Evolutionary conservation across 768 basidiomycete genomes (phyloP).

Genomic region (Auricularia sp.): DNA sequence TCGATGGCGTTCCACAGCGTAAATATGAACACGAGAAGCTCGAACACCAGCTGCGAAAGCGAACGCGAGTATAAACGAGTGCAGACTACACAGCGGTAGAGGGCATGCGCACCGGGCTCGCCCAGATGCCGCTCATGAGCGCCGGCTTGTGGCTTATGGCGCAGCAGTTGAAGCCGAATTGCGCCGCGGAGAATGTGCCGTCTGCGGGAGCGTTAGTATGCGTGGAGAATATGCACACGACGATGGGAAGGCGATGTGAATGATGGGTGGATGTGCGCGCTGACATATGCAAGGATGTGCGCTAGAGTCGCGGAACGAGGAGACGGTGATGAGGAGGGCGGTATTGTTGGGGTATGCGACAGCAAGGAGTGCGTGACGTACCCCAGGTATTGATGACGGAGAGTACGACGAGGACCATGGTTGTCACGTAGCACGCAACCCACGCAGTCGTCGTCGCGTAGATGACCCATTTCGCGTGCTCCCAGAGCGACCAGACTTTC

Average conservation of each 20-base stretch:
- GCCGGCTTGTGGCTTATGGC: neutral
- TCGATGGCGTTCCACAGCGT: conserved; percentile 26
- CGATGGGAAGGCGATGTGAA: too few species aligned
- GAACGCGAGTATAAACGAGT: neutral
- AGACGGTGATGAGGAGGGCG: too few species aligned
- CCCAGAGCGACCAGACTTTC: neutral
- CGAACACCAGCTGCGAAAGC: conserved; percentile 23
- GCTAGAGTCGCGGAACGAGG: too few species aligned
- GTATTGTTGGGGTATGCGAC: too few species aligned
- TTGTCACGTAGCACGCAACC: neutral
- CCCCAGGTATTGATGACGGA: neutral
- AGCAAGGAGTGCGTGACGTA: neutral
- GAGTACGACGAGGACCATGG: neutral
- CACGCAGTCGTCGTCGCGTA: neutral
- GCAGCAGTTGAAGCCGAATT: neutral
- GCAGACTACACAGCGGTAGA: neutral
- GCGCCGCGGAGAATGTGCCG: neutral
- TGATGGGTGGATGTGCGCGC: too few species aligned
- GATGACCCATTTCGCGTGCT: neutral
- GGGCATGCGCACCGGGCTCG: neutral
- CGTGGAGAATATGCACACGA: neutral
- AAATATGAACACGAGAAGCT: conserved; percentile 22
- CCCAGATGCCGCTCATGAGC: neutral
- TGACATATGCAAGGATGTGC: too few species aligned
- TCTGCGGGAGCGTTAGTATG: neutral